Evolutionary conservation across 345 rosid species (phyloP), one percentile per base, ranked within the genome.

Genomic region (Brassica nigra): DNA sequence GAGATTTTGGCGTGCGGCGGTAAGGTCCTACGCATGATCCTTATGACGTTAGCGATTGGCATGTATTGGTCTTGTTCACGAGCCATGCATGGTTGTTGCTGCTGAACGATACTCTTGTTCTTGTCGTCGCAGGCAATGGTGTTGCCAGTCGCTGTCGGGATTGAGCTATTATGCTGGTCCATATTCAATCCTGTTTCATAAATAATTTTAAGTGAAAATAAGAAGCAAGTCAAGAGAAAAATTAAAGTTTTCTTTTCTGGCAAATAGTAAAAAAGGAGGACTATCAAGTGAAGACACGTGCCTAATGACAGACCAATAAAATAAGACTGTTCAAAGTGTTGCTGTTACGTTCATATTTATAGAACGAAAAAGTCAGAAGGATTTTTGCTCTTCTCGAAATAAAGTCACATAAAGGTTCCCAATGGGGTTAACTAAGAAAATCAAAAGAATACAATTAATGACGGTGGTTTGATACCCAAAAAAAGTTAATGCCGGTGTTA

Each of bases 11-110:
- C 93, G 15, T 88, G 89, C 0, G 86, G 2, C 0, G 91, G 95
- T 7, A 89, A 86, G 58, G 68, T 86, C 2, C 83, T 77, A 5
- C 92, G 92, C 92, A 90, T 90, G 76, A 89, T 89, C 52, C 90
- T 85, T 2, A 84, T 89, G 71, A 90, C 95, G 57, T 89, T 88
- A n/a, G 95, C 90, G 12, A 89, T 88, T 0, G 92, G 95, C 92
- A 90, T 84, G 84, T 82, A 89, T 33, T 83, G 91, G 71, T 88
- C 92, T 62, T 87, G 95, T 28, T 89, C 91, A 6, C 89, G 89
- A 6, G 82, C 75, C 33, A 37, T 3, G 20, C 81, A 67, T 2
- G 77, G 65, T 15, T 61, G 86, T 14, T 55, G 78, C 15, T 70
- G 76, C 67, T 16, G 27, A 6, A 16, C 14, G 62, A 9, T 16